phyloP scores from a whole-genome alignment of 495 filamentous ascomycete species.

The Neurospora tetrasperma region DNA sequence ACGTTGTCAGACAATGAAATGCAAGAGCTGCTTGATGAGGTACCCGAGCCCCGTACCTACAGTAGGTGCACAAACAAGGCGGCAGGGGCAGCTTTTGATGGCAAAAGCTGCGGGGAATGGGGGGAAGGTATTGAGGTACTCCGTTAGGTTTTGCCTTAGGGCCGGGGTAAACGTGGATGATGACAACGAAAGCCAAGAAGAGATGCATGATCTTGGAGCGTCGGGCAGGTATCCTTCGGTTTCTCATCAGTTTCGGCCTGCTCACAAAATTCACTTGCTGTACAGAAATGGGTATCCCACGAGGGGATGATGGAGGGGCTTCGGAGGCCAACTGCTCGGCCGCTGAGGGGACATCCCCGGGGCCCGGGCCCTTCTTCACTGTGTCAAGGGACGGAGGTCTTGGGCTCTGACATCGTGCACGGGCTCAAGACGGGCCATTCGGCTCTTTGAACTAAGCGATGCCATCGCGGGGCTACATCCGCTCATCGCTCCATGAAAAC shows the following conservation, averaged over 20 bases:
- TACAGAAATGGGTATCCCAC: neutral
- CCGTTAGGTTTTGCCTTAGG: neutral
- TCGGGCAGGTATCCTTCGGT: neutral
- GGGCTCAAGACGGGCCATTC: neutral
- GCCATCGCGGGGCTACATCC: neutral
- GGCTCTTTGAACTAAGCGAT: neutral
- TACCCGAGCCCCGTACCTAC: neutral
- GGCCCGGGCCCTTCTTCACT: neutral
- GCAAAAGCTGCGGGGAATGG: neutral
- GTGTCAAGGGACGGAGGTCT: neutral
- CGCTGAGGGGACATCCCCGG: neutral
- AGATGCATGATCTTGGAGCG: too few species aligned
- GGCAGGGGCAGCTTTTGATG: neutral
- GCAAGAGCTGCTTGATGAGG: neutral
- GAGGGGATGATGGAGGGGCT: too few species aligned
- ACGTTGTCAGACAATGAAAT: neutral
- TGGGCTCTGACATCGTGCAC: neutral
- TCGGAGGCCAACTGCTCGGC: too few species aligned
- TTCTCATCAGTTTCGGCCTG: neutral
- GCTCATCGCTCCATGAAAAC: neutral
- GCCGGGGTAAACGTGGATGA: neutral
- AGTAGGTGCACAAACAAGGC: neutral
- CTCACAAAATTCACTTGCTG: neutral
- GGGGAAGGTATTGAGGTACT: neutral
- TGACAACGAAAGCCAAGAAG: neutral